Conservation (phyloP, 1,284 basidiomycete genomes). For the Ganoderma sinense region DNA sequence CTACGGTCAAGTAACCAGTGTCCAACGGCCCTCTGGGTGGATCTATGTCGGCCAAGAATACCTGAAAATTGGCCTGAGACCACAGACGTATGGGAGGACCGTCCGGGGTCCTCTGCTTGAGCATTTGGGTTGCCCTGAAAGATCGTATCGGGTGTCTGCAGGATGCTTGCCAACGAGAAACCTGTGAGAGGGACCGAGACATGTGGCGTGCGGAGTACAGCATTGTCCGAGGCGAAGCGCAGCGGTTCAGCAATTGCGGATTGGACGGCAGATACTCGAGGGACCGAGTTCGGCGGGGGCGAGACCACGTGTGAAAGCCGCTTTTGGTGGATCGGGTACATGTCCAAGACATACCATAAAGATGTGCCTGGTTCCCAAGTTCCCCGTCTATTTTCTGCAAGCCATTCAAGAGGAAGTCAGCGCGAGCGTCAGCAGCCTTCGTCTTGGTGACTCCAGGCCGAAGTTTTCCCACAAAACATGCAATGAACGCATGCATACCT, state of each 20-base stretch:
- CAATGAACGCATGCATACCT: conserved; percentile 19
- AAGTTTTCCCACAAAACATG: conserved; percentile 24
- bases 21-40: neutral
- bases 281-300: conserved; percentile 7
- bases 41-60: neutral
- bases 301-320: conserved; percentile 13
- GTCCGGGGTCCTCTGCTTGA: conserved; percentile 6
- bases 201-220: conserved; percentile 17
- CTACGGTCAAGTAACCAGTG: neutral
- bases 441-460: conserved; percentile 20
- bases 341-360: conserved; percentile 27
- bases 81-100: neutral
- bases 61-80: neutral
- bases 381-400: conserved; percentile 16
- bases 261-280: conserved; percentile 25
- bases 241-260: conserved; percentile 3
- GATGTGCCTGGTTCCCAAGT: conserved; percentile 30
- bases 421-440: conserved; percentile 15
- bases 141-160: conserved; percentile 23
- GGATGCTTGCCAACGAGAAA: conserved; percentile 12
- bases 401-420: conserved; percentile 9
- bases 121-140: conserved; percentile 13
- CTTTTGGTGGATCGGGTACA: conserved; percentile 10
- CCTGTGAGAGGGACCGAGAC: conserved; percentile 11
- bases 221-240: conserved; percentile 6